A percentile compares a stretch with the other conserved stretches of the same genome.
Evolutionary conservation across 768 basidiomycete genomes (phyloP).

Genomic region (Fomitopsis pulvina): DNA sequence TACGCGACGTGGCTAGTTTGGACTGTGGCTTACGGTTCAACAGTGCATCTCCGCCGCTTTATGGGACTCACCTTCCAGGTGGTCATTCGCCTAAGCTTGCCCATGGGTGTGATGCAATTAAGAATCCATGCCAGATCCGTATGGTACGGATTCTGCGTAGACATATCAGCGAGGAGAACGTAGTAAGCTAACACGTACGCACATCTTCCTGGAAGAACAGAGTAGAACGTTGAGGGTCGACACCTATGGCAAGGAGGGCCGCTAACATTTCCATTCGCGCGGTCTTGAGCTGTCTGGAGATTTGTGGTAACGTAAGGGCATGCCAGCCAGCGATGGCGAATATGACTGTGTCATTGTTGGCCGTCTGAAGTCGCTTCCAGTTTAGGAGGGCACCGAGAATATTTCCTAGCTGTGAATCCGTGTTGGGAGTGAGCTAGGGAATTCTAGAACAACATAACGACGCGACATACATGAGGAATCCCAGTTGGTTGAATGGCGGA

Average conservation of each 20-base stretch:
- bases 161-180: background rate
- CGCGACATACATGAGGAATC: conserved; percentile 66
- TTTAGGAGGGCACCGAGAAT: conserved; percentile 86
- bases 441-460: background rate
- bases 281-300: conserved; percentile 52
- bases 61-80: conserved; percentile 78
- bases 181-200: conserved; percentile 21
- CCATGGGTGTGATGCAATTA: conserved; percentile 77
- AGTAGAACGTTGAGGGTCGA: conserved; percentile 68
- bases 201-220: conserved; percentile 91
- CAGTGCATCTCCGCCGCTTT: background rate
- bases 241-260: conserved; percentile 74
- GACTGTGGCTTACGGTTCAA: conserved; percentile 37
- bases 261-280: conserved; percentile 78
- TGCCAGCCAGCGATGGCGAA: conserved; percentile 94
- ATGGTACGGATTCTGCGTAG: conserved; percentile 68
- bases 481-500: conserved; percentile 95
- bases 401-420: conserved; percentile 77
- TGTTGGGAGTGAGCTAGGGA: background rate
- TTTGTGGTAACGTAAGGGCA: conserved; percentile 87
- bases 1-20: conserved; percentile 66
- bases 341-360: conserved; percentile 53
- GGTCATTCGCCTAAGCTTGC: conserved; percentile 84
- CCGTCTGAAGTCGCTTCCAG: conserved; percentile 80
- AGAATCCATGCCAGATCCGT: conserved; percentile 88